phyloP scores from a whole-genome alignment of 2,329 filamentous ascomycete genomes.

The Cordyceps javanica region DNA sequence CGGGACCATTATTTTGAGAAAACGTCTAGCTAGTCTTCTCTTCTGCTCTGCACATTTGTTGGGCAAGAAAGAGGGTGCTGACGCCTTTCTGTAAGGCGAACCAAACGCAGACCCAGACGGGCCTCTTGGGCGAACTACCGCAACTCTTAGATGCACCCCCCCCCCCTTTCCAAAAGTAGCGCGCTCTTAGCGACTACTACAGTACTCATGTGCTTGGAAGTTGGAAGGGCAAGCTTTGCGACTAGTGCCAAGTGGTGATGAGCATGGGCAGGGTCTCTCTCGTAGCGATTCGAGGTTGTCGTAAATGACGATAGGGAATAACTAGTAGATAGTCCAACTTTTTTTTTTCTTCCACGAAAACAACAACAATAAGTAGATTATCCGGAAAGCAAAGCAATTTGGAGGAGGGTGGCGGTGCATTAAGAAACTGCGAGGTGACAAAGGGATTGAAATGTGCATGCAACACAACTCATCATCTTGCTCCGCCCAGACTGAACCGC shows the following conservation, averaged over 20 bases:
- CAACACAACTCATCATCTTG: neutral
- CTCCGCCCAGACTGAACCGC: neutral
- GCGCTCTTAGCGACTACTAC: slow-evolving; percentile 1
- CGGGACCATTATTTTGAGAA: neutral
- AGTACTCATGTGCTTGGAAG: neutral
- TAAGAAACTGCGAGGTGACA: neutral
- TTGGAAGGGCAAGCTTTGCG: slow-evolving; percentile 3
- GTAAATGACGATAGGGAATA: neutral
- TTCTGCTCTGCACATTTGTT: neutral
- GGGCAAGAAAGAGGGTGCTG: neutral
- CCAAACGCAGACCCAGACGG: neutral
- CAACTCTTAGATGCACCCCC: neutral
- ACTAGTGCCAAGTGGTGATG: neutral
- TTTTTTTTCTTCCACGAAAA: neutral
- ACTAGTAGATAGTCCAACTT: neutral
- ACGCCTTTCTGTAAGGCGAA: slow-evolving; percentile 1
- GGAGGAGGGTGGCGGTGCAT: too few species aligned
- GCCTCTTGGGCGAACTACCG: neutral
- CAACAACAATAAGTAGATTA: too few species aligned
- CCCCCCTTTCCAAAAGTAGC: neutral
- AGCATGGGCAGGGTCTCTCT: neutral
- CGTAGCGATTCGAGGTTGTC: neutral
- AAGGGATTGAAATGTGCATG: neutral
- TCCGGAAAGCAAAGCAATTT: too few species aligned
- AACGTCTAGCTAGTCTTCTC: neutral